Evolutionary conservation across 768 basidiomycete species (phyloP).

Genomic region (Rhizopogon sp.): DNA sequence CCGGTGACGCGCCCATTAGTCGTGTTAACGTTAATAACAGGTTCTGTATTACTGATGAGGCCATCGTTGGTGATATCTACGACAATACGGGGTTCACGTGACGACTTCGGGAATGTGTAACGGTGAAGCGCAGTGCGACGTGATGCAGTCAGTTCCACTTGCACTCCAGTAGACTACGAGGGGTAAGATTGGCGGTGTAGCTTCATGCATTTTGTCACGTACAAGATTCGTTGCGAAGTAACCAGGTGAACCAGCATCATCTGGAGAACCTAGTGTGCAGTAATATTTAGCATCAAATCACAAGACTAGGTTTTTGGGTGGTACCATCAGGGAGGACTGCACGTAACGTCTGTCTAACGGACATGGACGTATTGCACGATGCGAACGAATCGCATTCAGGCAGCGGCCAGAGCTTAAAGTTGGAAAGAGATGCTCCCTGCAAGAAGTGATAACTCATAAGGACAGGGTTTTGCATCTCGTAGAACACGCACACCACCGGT

Average conservation of each 20-base stretch:
- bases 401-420: slow-evolving; percentile 59
- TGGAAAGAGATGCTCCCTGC: slow-evolving; percentile 41
- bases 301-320: background rate
- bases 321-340: slow-evolving; percentile 47
- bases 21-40: slow-evolving; percentile 43
- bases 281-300: background rate
- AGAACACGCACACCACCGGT: slow-evolving; percentile 47
- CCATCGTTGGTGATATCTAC: slow-evolving; percentile 64
- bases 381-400: slow-evolving; percentile 46
- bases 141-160: slow-evolving; percentile 56
- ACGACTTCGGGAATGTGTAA: slow-evolving; percentile 48
- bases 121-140: slow-evolving; percentile 56
- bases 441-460: background rate
- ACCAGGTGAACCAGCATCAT: slow-evolving; percentile 60
- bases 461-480: background rate
- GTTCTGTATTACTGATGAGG: slow-evolving; percentile 44
- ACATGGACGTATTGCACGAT: slow-evolving; percentile 45
- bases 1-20: slow-evolving; percentile 47
- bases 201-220: slow-evolving; percentile 5
- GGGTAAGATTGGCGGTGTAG: background rate
- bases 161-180: slow-evolving; percentile 46
- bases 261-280: slow-evolving; percentile 41
- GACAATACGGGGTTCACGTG: slow-evolving; percentile 44
- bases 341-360: slow-evolving; percentile 40
- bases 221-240: slow-evolving; percentile 63